These are phyloP conservation scores for Ambrosia artemisiifolia DNA, from an alignment of 129 eudicot genomes.

Conservation along the genomic window DNA sequence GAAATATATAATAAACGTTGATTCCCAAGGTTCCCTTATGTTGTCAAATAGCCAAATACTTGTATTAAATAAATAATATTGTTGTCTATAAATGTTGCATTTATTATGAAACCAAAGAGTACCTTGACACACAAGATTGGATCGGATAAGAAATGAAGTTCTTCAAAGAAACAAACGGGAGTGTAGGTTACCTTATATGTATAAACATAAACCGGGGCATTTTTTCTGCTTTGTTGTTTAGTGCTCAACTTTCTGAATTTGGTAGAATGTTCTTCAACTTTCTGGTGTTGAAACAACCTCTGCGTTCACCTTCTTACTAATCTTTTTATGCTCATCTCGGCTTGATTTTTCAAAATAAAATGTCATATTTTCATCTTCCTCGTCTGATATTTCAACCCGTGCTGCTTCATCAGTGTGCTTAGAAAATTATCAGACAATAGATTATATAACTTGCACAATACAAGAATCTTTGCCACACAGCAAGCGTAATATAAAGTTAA, in stretches of 20 bases:
- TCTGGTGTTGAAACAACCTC: conserved; percentile 36
- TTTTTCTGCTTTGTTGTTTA: conserved; percentile 32
- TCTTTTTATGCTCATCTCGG: conserved; percentile 22
- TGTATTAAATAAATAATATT: too few relatives aligned
- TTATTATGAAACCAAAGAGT: too few relatives aligned
- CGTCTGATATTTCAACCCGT: conserved; percentile 23
- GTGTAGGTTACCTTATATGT: conserved; percentile 64
- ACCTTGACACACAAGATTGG: too few relatives aligned
- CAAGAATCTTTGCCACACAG: not conserved
- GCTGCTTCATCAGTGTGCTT: conserved; percentile 27
- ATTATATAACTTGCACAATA: not conserved
- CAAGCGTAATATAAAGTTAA: not conserved
- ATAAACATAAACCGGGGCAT: conserved; percentile 56
- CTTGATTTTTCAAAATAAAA: conserved; percentile 21
- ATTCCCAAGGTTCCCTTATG: too few relatives aligned
- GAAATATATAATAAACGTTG: too few relatives aligned
- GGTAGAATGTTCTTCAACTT: conserved; percentile 37
- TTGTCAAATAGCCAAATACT: too few relatives aligned
- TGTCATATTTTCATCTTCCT: conserved; percentile 34
- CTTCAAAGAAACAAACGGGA: not conserved
- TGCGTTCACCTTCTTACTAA: conserved; percentile 16
- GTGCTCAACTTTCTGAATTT: conserved; percentile 29
- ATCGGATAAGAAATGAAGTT: too few relatives aligned
- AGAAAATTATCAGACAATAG: not conserved
- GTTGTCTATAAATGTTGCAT: too few relatives aligned